Evolutionary conservation across 768 basidiomycete genomes (phyloP).

Genomic region (Chiua virens): DNA sequence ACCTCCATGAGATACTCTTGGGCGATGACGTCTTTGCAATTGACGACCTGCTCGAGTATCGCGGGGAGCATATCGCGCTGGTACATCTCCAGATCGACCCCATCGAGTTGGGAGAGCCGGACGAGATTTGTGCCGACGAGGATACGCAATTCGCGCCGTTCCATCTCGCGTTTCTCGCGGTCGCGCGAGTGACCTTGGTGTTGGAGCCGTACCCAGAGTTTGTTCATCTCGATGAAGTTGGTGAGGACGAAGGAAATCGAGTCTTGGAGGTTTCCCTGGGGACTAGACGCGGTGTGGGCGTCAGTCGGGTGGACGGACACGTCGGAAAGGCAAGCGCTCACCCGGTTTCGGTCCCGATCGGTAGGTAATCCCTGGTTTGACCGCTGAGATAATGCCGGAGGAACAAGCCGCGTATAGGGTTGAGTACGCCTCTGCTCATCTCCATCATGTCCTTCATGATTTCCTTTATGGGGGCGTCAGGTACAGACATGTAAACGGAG

Average conservation of each 20-base stretch:
- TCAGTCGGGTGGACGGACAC: neutral
- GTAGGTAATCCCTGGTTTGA: slow-evolving; percentile 94
- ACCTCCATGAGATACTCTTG: slow-evolving; percentile 99
- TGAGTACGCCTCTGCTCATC: slow-evolving; percentile 96
- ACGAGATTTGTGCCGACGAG: slow-evolving; percentile 98
- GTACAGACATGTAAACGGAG: slow-evolving; percentile 97
- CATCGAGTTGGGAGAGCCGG: slow-evolving; percentile 91
- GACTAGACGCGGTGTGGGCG: slow-evolving; percentile 43
- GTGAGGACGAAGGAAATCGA: slow-evolving; percentile 95
- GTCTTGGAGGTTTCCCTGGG: slow-evolving; percentile 88
- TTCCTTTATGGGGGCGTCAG: slow-evolving; percentile 96
- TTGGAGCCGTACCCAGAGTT: slow-evolving; percentile 97
- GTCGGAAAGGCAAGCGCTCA: slow-evolving; percentile 34
- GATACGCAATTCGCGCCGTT: slow-evolving; percentile 92
- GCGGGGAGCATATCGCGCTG: slow-evolving; percentile 83
- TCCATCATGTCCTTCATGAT: slow-evolving; percentile 99
- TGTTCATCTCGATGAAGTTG: slow-evolving; percentile 99
- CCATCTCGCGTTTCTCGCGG: slow-evolving; percentile 95
- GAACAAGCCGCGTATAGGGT: slow-evolving; percentile 96
- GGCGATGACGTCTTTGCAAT: slow-evolving; percentile 97
- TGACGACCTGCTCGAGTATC: slow-evolving; percentile 95
- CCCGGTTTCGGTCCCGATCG: slow-evolving; percentile 83
- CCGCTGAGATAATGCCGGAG: slow-evolving; percentile 95
- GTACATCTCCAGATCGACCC: slow-evolving; percentile 94
- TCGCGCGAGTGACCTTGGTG: slow-evolving; percentile 97